A percentile compares a stretch with the other conserved stretches of the same genome.
These are phyloP conservation scores for Plasmodium coatneyi DNA, from an alignment of 169 alveolate genomes.

Conservation along the genomic window DNA sequence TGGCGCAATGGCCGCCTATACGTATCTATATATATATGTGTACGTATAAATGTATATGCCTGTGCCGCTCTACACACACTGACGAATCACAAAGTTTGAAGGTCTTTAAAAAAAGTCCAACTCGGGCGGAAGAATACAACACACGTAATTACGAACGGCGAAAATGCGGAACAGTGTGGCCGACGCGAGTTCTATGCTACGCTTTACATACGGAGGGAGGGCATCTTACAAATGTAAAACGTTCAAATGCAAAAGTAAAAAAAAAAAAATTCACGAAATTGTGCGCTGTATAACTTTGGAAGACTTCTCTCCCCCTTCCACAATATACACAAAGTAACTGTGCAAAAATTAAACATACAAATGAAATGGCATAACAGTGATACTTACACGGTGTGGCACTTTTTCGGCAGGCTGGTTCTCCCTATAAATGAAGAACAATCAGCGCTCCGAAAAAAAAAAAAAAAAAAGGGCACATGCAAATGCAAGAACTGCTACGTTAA, in stretches of 20 bases:
- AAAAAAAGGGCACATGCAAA: not conserved
- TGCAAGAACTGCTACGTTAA: not conserved
- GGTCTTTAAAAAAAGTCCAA: not conserved
- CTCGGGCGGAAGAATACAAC: not conserved
- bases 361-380: not conserved
- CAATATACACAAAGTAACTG: not conserved
- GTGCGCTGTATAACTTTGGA: not conserved
- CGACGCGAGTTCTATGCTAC: not conserved
- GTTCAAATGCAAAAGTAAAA: not conserved
- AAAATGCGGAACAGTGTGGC: not conserved
- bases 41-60: slow-evolving; percentile 1
- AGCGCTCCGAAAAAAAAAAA: not conserved
- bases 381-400: not conserved
- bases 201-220: not conserved
- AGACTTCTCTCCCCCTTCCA: not conserved
- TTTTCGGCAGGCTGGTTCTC: not conserved
- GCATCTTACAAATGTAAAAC: not conserved
- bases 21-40: not conserved
- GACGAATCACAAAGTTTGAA: not conserved
- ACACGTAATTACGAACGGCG: not conserved
- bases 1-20: not conserved
- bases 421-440: not conserved
- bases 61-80: not conserved
- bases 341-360: not conserved
- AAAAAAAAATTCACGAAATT: not conserved